Percentiles rank a stretch among this genome's conserved stretches.
Evolutionary conservation across 345 rosid species (phyloP).

Genomic region (Hypericum androsaemum): DNA sequence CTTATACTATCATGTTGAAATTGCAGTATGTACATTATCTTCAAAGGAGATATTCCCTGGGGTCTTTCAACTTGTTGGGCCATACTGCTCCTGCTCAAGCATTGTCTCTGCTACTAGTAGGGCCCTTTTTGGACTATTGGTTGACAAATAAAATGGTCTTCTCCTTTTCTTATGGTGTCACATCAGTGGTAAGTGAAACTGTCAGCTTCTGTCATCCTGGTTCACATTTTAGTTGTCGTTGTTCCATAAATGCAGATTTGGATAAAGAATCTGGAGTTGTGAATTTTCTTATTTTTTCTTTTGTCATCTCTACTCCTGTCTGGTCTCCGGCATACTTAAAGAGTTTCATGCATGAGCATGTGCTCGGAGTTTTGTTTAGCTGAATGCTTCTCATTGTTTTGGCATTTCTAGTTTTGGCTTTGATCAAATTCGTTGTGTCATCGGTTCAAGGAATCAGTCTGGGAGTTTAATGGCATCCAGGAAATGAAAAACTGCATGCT

Average conservation of each 20-base stretch:
- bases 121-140: constrained; percentile 93
- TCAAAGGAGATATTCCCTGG: constrained; percentile 76
- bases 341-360: too few species aligned
- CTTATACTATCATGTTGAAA: constrained; percentile 3
- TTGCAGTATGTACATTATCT: constrained; percentile 91
- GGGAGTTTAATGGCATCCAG: too few species aligned
- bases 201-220: constrained; percentile 2
- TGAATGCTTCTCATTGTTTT: too few species aligned
- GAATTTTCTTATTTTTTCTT: too few species aligned
- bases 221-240: constrained; percentile 2
- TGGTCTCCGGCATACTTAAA: too few species aligned
- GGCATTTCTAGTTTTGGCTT: too few species aligned
- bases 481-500: too few species aligned
- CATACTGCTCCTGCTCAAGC: constrained; percentile 99
- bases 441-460: too few species aligned
- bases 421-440: too few species aligned
- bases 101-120: constrained; percentile 62
- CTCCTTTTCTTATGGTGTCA: constrained; percentile 45
- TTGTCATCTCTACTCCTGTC: too few species aligned
- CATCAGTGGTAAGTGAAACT: constrained; percentile 48
- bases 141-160: constrained; percentile 69
- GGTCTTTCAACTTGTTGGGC: constrained; percentile 85
- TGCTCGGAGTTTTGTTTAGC: too few species aligned
- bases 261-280: too few species aligned
- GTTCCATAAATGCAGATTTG: not conserved